These are phyloP conservation scores for Paramecium biaurelia DNA, from an alignment of 73 alveolate species.

Conservation along the genomic window DNA sequence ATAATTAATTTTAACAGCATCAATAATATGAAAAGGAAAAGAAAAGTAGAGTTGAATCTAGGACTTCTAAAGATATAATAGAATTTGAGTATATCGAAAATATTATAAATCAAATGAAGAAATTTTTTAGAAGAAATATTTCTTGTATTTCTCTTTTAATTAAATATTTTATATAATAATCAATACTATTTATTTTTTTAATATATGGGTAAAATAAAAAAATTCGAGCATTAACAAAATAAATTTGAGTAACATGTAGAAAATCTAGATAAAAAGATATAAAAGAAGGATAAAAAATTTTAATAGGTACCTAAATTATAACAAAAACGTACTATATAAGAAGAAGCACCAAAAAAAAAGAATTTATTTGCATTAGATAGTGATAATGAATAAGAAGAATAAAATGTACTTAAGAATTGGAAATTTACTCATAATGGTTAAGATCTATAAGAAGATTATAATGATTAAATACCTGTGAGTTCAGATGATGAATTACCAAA, in stretches of 20 bases:
- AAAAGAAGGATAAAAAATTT: background rate
- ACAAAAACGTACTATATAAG: background rate
- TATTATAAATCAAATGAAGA: too few species aligned
- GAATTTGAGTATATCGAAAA: background rate
- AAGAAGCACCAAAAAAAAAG: background rate
- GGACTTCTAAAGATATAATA: background rate
- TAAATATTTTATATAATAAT: background rate
- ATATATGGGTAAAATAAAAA: slow-evolving; percentile 21
- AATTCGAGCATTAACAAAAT: background rate
- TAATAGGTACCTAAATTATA: background rate
- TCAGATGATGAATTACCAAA: slow-evolving; percentile 31
- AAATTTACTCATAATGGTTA: slow-evolving; percentile 30
- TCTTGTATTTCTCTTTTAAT: too few species aligned
- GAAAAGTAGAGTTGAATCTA: background rate
- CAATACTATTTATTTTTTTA: background rate
- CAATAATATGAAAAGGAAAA: background rate
- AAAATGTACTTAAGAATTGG: background rate
- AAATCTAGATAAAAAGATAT: background rate
- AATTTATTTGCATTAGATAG: slow-evolving; percentile 44
- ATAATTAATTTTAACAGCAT: background rate
- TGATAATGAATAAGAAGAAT: slow-evolving; percentile 17
- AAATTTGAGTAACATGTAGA: slow-evolving; percentile 11
- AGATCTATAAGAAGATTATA: slow-evolving; percentile 29
- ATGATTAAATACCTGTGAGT: background rate
- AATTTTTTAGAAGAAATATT: background rate